A percentile compares a stretch with the other conserved stretches of the same genome.
phyloP scores from a whole-genome alignment of 2,329 filamentous ascomycete genomes.

The Fusarium nelsonii region DNA sequence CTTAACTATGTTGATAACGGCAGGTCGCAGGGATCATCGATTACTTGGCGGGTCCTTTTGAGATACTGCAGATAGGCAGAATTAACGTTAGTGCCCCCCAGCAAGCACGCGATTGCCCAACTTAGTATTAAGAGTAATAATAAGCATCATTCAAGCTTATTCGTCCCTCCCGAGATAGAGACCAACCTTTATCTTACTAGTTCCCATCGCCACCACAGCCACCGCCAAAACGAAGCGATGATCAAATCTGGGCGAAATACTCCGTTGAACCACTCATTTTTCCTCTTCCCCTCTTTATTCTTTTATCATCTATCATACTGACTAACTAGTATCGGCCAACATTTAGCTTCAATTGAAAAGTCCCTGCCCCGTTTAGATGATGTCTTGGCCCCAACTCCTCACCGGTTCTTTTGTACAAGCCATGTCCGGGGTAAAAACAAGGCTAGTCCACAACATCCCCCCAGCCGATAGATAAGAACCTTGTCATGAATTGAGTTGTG shows the following conservation, averaged over 20 bases:
- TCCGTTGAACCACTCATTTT: background rate
- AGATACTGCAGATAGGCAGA: background rate
- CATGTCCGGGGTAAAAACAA: slow-evolving; percentile 11
- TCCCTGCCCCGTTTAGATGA: slow-evolving; percentile 1
- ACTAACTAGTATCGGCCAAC: background rate
- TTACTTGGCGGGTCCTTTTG: slow-evolving; percentile 15
- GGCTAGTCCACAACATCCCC: background rate
- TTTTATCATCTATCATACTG: background rate
- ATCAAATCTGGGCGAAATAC: background rate
- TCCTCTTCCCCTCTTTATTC: slow-evolving; percentile 13
- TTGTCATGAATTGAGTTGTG: slow-evolving; percentile 23
- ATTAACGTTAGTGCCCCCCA: background rate
- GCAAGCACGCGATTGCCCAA: slow-evolving; percentile 10
- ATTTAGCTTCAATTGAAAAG: background rate
- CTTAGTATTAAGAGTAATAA: slow-evolving; percentile 10
- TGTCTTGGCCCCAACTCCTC: background rate
- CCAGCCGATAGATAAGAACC: slow-evolving; percentile 26
- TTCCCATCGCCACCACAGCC: slow-evolving; percentile 10
- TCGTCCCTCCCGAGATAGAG: slow-evolving; percentile 5
- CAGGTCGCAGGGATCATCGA: slow-evolving; percentile 39
- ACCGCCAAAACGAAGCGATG: slow-evolving; percentile 11
- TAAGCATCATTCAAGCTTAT: slow-evolving; percentile 43
- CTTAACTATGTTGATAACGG: slow-evolving; percentile 46
- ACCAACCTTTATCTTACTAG: background rate
- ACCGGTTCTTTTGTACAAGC: slow-evolving; percentile 19